A percentile compares a stretch with the other conserved stretches of the same genome.
Conservation (phyloP, 2,329 filamentous ascomycete genomes). For the Shiraia sp. region DNA sequence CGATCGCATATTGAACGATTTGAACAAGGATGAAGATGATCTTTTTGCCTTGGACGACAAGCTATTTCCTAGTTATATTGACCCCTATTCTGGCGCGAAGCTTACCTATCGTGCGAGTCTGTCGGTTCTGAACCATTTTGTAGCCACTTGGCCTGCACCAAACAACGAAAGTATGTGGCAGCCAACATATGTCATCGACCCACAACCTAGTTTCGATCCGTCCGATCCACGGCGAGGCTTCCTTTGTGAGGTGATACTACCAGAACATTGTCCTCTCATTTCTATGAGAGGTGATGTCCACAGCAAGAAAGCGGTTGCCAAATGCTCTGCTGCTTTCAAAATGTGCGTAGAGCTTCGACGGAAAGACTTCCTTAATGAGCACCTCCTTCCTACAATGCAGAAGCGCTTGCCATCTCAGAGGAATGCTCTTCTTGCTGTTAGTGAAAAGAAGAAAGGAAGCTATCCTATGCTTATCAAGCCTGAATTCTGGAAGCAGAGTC, state of each 20-base stretch:
- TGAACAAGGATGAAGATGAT: constrained; percentile 60
- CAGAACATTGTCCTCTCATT: constrained; percentile 71
- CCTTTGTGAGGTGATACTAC: constrained; percentile 77
- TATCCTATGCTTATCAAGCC: constrained; percentile 85
- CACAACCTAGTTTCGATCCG: constrained; percentile 11
- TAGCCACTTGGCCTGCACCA: constrained; percentile 64
- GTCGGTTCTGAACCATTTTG: constrained; percentile 72
- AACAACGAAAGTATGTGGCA: constrained; percentile 54
- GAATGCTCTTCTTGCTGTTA: constrained; percentile 85
- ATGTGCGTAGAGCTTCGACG: constrained; percentile 72
- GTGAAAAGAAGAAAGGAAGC: constrained; percentile 70
- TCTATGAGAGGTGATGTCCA: constrained; percentile 66
- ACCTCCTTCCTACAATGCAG: constrained; percentile 73
- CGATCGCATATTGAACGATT: constrained; percentile 69
- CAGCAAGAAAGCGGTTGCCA: constrained; percentile 74
- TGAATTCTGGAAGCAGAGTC: constrained; percentile 64
- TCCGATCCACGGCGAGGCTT: constrained; percentile 18
- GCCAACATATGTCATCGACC: constrained; percentile 63
- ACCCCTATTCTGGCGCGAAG: constrained; percentile 72
- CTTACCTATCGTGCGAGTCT: constrained; percentile 78
- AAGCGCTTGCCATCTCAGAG: constrained; percentile 78
- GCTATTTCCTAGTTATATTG: constrained; percentile 58
- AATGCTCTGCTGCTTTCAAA: constrained; percentile 86
- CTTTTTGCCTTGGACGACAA: constrained; percentile 58
- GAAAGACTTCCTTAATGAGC: constrained; percentile 69